Percentiles rank a stretch among this genome's conserved stretches.
phyloP scores from a whole-genome alignment of 2,329 filamentous ascomycete species.

The Pyricularia sp. region DNA sequence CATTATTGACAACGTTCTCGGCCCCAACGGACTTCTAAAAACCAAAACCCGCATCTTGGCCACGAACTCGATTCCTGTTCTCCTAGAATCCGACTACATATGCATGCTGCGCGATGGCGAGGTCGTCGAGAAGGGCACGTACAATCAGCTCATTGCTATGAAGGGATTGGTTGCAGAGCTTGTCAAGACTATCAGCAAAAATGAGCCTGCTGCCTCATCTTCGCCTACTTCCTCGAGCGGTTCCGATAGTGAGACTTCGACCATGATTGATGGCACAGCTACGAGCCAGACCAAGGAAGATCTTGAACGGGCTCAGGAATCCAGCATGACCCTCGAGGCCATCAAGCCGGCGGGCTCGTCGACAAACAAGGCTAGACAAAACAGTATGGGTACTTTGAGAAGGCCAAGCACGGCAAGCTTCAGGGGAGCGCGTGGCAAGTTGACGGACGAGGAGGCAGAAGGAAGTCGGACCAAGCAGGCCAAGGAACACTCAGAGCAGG shows the following conservation, averaged over 20 bases:
- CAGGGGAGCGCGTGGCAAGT: slow-evolving; percentile 69
- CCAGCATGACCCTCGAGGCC: slow-evolving; percentile 60
- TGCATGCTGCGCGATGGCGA: slow-evolving; percentile 70
- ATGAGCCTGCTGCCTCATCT: slow-evolving; percentile 24
- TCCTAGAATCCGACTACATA: slow-evolving; percentile 83
- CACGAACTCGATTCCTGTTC: slow-evolving; percentile 86
- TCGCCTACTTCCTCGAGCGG: slow-evolving; percentile 27
- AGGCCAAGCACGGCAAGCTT: slow-evolving; percentile 88
- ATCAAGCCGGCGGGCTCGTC: slow-evolving; percentile 42
- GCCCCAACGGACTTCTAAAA: slow-evolving; percentile 65
- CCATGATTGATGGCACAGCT: slow-evolving; percentile 37
- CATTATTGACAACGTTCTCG: slow-evolving; percentile 87
- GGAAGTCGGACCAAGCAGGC: slow-evolving; percentile 66
- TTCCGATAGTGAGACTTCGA: slow-evolving; percentile 42
- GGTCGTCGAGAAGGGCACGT: slow-evolving; percentile 79
- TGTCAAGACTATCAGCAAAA: slow-evolving; percentile 60
- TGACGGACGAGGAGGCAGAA: slow-evolving; percentile 70
- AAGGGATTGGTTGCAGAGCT: slow-evolving; percentile 81
- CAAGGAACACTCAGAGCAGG: slow-evolving; percentile 84
- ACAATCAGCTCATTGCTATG: slow-evolving; percentile 82
- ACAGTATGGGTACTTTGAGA: slow-evolving; percentile 70
- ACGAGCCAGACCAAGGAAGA: slow-evolving; percentile 45
- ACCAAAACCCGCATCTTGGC: slow-evolving; percentile 86
- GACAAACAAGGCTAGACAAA: slow-evolving; percentile 40
- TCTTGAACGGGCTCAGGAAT: slow-evolving; percentile 67